Evolutionary conservation across 345 rosid species (phyloP).

Genomic region (Lepidium didymum): DNA sequence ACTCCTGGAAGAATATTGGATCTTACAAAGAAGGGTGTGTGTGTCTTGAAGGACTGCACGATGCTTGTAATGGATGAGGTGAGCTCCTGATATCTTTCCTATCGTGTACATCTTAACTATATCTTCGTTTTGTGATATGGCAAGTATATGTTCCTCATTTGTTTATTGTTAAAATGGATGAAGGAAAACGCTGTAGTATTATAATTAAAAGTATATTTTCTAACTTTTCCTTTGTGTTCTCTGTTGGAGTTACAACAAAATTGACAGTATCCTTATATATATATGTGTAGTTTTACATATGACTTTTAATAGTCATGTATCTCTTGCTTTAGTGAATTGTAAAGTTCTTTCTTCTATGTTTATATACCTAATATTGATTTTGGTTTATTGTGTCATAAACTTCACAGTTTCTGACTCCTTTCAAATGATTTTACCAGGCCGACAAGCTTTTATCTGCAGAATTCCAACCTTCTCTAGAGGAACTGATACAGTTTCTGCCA

Average conservation of each 20-base stretch:
- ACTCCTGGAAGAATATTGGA: slow-evolving; percentile 95
- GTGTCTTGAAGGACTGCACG: slow-evolving; percentile 82
- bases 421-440: slow-evolving; percentile 46
- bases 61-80: slow-evolving; percentile 99
- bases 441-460: slow-evolving; percentile 95
- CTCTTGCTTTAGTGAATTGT: neutral
- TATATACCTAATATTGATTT: neutral
- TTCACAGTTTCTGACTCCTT: slow-evolving; percentile 33
- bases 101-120: neutral
- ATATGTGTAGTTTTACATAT: neutral
- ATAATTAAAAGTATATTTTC: neutral
- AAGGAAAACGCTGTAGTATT: neutral
- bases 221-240: neutral
- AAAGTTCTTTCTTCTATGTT: neutral
- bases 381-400: slow-evolving; percentile 3
- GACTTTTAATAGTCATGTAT: neutral
- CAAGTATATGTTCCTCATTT: neutral
- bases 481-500: slow-evolving; percentile 78
- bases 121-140: neutral
- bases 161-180: neutral
- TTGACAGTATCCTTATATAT: too few relatives aligned
- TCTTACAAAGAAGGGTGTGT: slow-evolving; percentile 85
- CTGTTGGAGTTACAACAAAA: neutral
- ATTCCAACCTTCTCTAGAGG: slow-evolving; percentile 90
- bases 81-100: slow-evolving; percentile 9